Evolutionary conservation across 192 early-diverging fungal species (phyloP).

Genomic region (Linnemannia zychae): DNA sequence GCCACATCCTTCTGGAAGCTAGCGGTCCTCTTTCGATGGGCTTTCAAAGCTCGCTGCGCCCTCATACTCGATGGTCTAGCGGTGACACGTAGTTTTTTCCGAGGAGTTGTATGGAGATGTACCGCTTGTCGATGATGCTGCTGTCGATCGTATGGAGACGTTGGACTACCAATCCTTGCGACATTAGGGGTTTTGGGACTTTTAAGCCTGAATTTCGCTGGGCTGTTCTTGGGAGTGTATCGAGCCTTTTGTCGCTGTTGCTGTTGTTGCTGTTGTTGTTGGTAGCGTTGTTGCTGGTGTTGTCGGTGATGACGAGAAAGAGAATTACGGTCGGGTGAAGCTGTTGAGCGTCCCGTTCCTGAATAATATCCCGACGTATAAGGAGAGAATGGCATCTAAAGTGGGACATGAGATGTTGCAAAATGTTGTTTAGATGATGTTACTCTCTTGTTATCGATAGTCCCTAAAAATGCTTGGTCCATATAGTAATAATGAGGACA

Average conservation of each 20-base stretch:
- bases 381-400: not conserved
- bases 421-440: no score
- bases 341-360: not conserved
- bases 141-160: conserved; percentile 41
- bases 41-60: conserved; percentile 13
- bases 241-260: not conserved
- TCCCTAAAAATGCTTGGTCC: not conserved
- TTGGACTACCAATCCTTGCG: conserved; percentile 16
- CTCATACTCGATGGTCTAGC: conserved; percentile 35
- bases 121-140: not conserved
- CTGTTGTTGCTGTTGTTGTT: not conserved
- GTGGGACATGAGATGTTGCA: not conserved
- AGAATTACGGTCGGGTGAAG: not conserved
- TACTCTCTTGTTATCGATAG: not conserved
- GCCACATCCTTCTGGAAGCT: not conserved
- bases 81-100: conserved; percentile 28
- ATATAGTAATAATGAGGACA: not conserved
- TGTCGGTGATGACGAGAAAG: not conserved
- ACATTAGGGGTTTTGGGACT: conserved; percentile 22
- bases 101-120: conserved; percentile 14
- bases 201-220: conserved; percentile 18
- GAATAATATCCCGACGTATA: not conserved
- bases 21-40: conserved; percentile 2
- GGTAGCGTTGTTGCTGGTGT: not conserved
- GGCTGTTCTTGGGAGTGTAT: conserved; percentile 1